These are phyloP conservation scores for Populus hybrid DNA, from an alignment of 441 rosid species.

Conservation along the genomic window DNA sequence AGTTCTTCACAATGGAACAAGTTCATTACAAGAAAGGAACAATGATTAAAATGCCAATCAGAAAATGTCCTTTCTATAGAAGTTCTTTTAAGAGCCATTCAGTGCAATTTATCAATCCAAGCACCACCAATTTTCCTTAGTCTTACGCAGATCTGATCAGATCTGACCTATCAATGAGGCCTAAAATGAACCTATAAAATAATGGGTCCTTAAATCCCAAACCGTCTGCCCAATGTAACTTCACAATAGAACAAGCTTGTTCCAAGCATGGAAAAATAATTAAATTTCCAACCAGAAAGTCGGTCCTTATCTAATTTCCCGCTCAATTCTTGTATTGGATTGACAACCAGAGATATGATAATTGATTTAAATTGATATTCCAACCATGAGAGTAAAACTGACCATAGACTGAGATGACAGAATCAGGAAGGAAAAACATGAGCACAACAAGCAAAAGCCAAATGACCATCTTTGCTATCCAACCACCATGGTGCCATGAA, in stretches of 20 bases:
- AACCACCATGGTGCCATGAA: slow-evolving; percentile 96
- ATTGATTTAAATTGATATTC: slow-evolving; percentile 1
- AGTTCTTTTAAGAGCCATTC: not conserved
- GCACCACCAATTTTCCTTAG: not conserved
- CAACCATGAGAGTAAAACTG: slow-evolving; percentile 25
- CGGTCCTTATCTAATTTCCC: not conserved
- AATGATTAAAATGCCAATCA: not conserved
- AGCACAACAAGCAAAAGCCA: slow-evolving; percentile 88
- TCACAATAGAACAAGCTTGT: not conserved
- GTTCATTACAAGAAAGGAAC: not conserved
- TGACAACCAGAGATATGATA: not conserved
- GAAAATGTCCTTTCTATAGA: not conserved
- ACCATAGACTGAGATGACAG: slow-evolving; percentile 74
- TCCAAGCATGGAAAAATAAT: not conserved
- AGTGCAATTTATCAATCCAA: not conserved
- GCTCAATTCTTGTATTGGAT: not conserved
- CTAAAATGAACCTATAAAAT: not conserved
- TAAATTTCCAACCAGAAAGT: not conserved
- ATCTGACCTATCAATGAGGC: not conserved
- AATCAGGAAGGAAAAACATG: slow-evolving; percentile 88
- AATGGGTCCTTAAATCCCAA: not conserved
- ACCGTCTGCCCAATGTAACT: not conserved
- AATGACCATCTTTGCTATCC: slow-evolving; percentile 78
- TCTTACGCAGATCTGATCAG: not conserved
- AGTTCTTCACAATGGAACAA: not conserved